Evolutionary conservation across 495 filamentous ascomycete species (phyloP).

Genomic region (Lophium mytilinum): DNA sequence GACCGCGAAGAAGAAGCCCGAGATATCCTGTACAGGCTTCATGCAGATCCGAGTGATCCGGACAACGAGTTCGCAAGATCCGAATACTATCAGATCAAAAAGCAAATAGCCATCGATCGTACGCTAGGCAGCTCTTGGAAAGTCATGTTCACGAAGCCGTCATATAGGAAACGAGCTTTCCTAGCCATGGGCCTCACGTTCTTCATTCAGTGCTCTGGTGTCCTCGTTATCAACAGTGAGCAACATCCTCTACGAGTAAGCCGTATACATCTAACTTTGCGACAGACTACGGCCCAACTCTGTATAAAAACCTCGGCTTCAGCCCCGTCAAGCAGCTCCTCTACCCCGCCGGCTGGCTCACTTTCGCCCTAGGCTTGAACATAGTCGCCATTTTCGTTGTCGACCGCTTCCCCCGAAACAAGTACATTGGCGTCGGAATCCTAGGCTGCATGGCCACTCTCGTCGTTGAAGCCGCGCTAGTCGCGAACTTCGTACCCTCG

Average conservation of each 20-base stretch:
- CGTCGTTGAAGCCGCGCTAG: conserved; percentile 27
- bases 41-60: conserved; percentile 21
- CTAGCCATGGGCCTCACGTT: conserved; percentile 18
- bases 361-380: conserved; percentile 17
- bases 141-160: conserved; percentile 24
- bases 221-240: conserved; percentile 26
- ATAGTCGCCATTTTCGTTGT: conserved; percentile 23
- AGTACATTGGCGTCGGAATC: conserved; percentile 22
- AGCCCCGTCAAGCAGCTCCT: conserved; percentile 19
- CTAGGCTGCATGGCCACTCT: conserved; percentile 25
- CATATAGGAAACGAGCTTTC: conserved; percentile 25
- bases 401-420: conserved; percentile 26
- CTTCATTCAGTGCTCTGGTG: conserved; percentile 23
- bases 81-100: conserved; percentile 29
- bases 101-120: conserved; percentile 24
- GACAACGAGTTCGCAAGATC: conserved; percentile 16
- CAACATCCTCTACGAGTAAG: background rate
- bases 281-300: conserved; percentile 29
- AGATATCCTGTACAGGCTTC: conserved; percentile 18
- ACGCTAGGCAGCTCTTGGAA: conserved; percentile 17
- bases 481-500: conserved; percentile 18
- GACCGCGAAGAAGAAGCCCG: conserved; percentile 28
- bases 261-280: background rate
- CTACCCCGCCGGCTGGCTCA: conserved; percentile 23
- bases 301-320: conserved; percentile 28